A percentile compares a stretch with the other conserved stretches of the same genome.
These are phyloP conservation scores for Brassica juncea DNA, from an alignment of 345 rosid genomes.

Conservation along the genomic window DNA sequence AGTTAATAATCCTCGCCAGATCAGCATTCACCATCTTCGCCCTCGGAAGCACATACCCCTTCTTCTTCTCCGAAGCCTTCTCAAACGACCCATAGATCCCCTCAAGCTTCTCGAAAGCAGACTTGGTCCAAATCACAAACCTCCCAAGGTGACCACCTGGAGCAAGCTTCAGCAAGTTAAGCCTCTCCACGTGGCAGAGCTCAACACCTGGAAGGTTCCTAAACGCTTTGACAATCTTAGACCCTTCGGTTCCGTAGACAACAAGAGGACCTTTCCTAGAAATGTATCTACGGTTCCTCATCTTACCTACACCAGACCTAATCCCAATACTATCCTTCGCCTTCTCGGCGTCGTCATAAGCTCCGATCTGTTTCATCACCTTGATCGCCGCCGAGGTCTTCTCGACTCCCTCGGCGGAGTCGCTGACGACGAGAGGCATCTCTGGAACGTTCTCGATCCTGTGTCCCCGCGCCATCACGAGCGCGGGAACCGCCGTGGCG, in stretches of 20 bases:
- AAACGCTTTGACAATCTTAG: constrained; percentile 86
- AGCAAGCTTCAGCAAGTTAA: constrained; percentile 80
- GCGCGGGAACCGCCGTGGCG: constrained; percentile 80
- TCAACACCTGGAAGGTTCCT: constrained; percentile 94
- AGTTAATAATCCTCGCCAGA: neutral
- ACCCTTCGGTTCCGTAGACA: constrained; percentile 78
- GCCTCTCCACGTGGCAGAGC: constrained; percentile 82
- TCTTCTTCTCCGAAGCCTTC: constrained; percentile 72
- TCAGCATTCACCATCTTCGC: constrained; percentile 64
- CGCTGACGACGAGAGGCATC: constrained; percentile 79
- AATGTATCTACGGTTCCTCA: constrained; percentile 87
- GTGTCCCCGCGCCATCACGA: constrained; percentile 97
- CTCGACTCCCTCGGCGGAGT: constrained; percentile 69
- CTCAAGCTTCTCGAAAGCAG: neutral
- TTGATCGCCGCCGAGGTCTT: constrained; percentile 87
- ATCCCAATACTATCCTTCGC: constrained; percentile 85
- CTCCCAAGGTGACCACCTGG: neutral
- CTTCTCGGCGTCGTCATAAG: constrained; percentile 80
- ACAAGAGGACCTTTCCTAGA: constrained; percentile 91
- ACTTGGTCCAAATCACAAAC: neutral
- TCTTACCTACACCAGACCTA: constrained; percentile 87
- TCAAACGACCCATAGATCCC: constrained; percentile 54
- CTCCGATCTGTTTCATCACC: constrained; percentile 81
- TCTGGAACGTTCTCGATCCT: constrained; percentile 79
- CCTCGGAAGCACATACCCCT: constrained; percentile 67